phyloP scores from a whole-genome alignment of 2,329 filamentous ascomycete species.

The Monosporascus sp. region DNA sequence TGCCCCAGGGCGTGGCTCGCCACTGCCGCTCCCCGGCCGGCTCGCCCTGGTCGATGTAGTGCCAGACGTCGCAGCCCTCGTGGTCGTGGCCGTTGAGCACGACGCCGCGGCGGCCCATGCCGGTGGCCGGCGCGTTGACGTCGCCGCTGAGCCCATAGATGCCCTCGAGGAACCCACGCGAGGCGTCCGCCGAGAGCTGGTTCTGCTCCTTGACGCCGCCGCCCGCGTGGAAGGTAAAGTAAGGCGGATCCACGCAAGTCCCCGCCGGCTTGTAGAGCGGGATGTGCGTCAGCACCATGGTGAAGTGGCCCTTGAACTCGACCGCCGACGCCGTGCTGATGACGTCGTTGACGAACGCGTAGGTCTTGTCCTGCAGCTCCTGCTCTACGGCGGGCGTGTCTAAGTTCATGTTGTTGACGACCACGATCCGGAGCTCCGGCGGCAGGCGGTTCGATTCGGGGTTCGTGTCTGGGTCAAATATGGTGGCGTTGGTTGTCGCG shows the following conservation, averaged over 20 bases:
- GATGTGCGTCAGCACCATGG: constrained; percentile 85
- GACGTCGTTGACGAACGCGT: constrained; percentile 67
- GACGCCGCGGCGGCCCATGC: constrained; percentile 66
- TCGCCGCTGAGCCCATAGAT: constrained; percentile 73
- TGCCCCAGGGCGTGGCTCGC: constrained; percentile 43
- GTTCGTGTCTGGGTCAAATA: constrained; percentile 37
- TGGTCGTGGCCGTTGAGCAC: constrained; percentile 94
- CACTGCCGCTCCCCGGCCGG: constrained; percentile 40
- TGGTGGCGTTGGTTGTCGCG: constrained; percentile 32
- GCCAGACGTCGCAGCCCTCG: constrained; percentile 84
- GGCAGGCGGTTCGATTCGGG: constrained; percentile 41
- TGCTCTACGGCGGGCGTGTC: constrained; percentile 70
- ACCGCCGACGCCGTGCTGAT: constrained; percentile 60
- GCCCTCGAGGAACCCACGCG: constrained; percentile 72
- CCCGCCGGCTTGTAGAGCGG: constrained; percentile 80
- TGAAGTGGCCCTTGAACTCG: constrained; percentile 60
- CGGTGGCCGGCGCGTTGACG: constrained; percentile 48
- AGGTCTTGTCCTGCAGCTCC: constrained; percentile 68
- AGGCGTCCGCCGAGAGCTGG: constrained; percentile 69
- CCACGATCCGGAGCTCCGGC: constrained; percentile 73
- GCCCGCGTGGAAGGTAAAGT: constrained; percentile 72
- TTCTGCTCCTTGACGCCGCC: constrained; percentile 85
- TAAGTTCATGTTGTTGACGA: constrained; percentile 90
- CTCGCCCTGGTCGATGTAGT: constrained; percentile 65
- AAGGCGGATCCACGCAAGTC: constrained; percentile 77